Evolutionary conservation across 805 yeast species (phyloP).

Genomic region (Cyberlindnera saturnus): DNA sequence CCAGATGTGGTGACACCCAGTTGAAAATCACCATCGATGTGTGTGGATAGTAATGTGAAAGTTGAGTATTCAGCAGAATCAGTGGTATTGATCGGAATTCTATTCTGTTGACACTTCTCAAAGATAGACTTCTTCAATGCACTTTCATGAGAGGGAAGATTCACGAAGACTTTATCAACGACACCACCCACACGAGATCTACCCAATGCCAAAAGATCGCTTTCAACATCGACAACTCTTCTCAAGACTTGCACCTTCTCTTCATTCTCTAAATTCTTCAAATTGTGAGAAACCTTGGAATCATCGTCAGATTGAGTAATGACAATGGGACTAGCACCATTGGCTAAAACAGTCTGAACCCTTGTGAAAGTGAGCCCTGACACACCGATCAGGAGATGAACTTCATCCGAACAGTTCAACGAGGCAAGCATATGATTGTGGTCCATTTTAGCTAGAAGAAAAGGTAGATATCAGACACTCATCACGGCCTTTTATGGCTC

Average conservation of each 20-base stretch:
- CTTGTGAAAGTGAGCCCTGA: conserved; percentile 42
- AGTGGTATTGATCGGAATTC: conserved; percentile 80
- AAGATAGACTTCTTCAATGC: conserved; percentile 36
- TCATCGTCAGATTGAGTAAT: conserved; percentile 27
- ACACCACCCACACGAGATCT: conserved; percentile 53
- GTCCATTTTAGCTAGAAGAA: no score
- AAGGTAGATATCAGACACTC: not conserved
- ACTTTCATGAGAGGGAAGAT: conserved; percentile 30
- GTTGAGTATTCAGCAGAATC: conserved; percentile 70
- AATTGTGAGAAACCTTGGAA: conserved; percentile 20
- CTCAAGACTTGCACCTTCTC: conserved; percentile 26
- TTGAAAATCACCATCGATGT: conserved; percentile 66
- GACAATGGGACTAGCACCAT: conserved; percentile 54
- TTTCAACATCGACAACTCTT: conserved; percentile 28
- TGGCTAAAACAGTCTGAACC: conserved; percentile 38
- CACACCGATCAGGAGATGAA: conserved; percentile 53
- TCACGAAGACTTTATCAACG: conserved; percentile 74
- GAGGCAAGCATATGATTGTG: not conserved
- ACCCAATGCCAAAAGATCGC: conserved; percentile 52
- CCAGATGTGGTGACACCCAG: conserved; percentile 82
- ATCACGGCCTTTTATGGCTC: not conserved
- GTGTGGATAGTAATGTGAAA: conserved; percentile 70
- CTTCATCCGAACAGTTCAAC: conserved; percentile 38
- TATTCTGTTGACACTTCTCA: conserved; percentile 44
- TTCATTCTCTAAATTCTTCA: conserved; percentile 22